Base-by-base conservation (phyloP, 495 filamentous ascomycete genomes). In the Daldinia caldariorum region DNA sequence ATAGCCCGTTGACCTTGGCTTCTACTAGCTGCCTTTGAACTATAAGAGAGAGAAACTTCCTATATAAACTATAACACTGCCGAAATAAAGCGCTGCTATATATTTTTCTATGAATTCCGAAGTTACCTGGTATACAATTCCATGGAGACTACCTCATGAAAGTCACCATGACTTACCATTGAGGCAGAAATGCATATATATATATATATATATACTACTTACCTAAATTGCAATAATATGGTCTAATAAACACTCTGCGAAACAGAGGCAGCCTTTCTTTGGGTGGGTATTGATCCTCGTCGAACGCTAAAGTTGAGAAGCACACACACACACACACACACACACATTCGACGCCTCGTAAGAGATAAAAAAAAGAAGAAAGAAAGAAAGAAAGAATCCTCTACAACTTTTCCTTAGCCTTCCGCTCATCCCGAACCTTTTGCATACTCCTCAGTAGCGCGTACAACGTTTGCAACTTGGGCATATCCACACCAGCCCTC, bases 401-500 rank as follows among this genome's bases (percentile, higher is more conserved):
- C 38, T 67, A 81, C 67, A 81, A 65, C 72, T 79, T 83, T 59
- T 65, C 78, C 63, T 74, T 63, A 13, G 26, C 43, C 63, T 76
- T 74, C 50, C 59, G 38, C 56, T 78, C 69, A 58, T 83, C 79
- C 63, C 81, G 76, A 53, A 76, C 80, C 69, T 56, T 67, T 79
- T 84, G 82, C 71, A 79, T 78, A 67, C 82, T 86, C 66, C 76
- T 74, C 70, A 84, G 61, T 56, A 83, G 60, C 55, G 81, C 82
- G 78, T 89, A 87, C 39, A 89, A 47, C 1, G 66, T 84, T 77
- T 86, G 83, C 76, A 88, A 37, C 70, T 82, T 74, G 13, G 82
- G 82, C 83, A 87, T 79, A 66, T 85, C 81, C 8, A 86, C 81
- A 0, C 86, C 87, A 18, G 74, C 71, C 14, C 74, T 77, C 58